These are phyloP conservation scores for Coniella lustricola DNA, from an alignment of 2,329 filamentous ascomycete genomes.

Conservation along the genomic window DNA sequence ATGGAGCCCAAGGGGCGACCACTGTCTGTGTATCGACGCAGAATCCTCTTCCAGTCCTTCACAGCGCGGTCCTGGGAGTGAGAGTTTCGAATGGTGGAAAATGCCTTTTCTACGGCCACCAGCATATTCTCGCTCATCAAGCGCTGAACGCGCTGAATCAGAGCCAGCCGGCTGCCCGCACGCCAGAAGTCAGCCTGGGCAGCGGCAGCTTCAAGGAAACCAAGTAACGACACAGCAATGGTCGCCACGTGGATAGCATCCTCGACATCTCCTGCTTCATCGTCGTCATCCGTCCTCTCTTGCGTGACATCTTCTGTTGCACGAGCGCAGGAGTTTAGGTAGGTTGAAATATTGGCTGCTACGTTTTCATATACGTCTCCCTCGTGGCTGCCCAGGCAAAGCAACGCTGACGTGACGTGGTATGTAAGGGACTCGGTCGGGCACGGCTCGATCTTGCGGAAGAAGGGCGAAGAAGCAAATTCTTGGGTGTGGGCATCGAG, in stretches of 20 bases:
- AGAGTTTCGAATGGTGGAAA: conserved; percentile 82
- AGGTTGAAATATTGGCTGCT: conserved; percentile 60
- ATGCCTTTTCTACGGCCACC: conserved; percentile 77
- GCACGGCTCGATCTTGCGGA: conserved; percentile 75
- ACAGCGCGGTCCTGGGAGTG: conserved; percentile 57
- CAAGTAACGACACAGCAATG: conserved; percentile 77
- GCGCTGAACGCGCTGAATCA: conserved; percentile 64
- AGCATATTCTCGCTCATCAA: conserved; percentile 81
- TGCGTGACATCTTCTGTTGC: conserved; percentile 50
- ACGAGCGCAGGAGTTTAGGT: conserved; percentile 62
- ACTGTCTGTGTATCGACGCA: conserved; percentile 72
- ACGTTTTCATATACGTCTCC: conserved; percentile 60
- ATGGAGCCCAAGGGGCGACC: conserved; percentile 84
- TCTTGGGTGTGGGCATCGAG: conserved; percentile 75
- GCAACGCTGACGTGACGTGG: conserved; percentile 70
- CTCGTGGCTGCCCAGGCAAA: conserved; percentile 73
- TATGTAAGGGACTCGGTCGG: conserved; percentile 81
- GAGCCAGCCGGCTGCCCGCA: conserved; percentile 60
- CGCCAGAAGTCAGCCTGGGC: conserved; percentile 76
- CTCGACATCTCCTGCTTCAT: conserved; percentile 50
- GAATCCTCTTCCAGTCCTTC: conserved; percentile 81
- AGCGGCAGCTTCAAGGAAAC: conserved; percentile 79
- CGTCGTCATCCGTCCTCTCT: conserved; percentile 47
- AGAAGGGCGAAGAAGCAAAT: conserved; percentile 73
- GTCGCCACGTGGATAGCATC: conserved; percentile 65